Conservation (phyloP, 2,329 filamentous ascomycete genomes). For the Scedosporium boydii region DNA sequence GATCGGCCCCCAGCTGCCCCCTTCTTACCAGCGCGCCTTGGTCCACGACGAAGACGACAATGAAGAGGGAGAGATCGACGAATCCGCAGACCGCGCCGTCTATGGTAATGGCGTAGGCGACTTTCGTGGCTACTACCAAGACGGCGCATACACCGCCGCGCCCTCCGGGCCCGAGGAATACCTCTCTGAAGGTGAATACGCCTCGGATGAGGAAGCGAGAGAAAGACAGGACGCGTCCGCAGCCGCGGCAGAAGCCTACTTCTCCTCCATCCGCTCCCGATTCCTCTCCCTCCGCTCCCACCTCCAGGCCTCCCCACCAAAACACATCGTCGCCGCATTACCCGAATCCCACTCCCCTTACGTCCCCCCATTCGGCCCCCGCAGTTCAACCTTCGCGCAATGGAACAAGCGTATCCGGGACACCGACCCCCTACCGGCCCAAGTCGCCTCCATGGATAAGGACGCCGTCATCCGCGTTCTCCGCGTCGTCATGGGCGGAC, state of each 20-base stretch:
- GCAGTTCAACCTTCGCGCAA: conserved; percentile 35
- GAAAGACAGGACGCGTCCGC: conserved; percentile 18
- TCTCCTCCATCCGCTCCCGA: conserved; percentile 51
- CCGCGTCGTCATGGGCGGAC: conserved; percentile 53
- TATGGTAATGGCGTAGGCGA: conserved; percentile 43
- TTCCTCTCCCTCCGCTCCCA: conserved; percentile 56
- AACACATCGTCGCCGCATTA: conserved; percentile 42
- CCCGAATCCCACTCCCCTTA: conserved; percentile 42
- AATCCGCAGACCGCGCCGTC: conserved; percentile 16
- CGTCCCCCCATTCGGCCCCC: conserved; percentile 43
- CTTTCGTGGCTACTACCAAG: conserved; percentile 57
- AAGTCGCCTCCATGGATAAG: conserved; percentile 57
- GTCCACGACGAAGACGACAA: conserved; percentile 14
- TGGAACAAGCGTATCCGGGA: conserved; percentile 44
- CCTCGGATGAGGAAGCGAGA: too few species aligned
- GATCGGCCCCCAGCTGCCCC: conserved; percentile 40
- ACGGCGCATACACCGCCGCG: conserved; percentile 68
- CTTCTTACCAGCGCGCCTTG: conserved; percentile 19
- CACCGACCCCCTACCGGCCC: conserved; percentile 47
- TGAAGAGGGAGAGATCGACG: conserved; percentile 18
- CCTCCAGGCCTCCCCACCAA: conserved; percentile 47
- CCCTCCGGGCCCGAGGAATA: conserved; percentile 26
- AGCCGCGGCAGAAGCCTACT: conserved; percentile 56
- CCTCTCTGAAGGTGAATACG: conserved; percentile 18
- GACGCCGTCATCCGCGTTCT: conserved; percentile 57